Evolutionary conservation across 2,329 filamentous ascomycete species (phyloP), one percentile per base, ranked within the genome.

Genomic region (Pseudocercospora macadamiae): DNA sequence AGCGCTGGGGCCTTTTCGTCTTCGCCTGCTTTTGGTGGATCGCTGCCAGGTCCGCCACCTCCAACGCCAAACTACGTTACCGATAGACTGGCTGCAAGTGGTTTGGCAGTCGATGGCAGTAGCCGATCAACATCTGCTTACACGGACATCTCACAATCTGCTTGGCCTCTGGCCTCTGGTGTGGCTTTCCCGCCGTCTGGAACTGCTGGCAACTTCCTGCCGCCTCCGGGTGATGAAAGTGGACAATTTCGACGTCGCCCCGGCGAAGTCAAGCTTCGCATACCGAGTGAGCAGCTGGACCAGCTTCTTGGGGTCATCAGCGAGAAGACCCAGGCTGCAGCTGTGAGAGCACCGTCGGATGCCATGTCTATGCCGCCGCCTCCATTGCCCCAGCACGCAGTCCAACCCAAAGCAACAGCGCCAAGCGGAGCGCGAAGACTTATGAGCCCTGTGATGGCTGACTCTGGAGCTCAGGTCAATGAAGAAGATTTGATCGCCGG

Each of bases 281-380:
- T 73, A 14, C 67, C 70, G 3, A 71, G 65, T 53, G 69, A 71
- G 28, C 70, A 71, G 56, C 42, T 72, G 8, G 57, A 64, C 21
- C 60, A 66, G 34, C 62, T 73, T 30, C 63, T 69, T 34, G 49
- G 59, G 10, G 68, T 66, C 18, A 58, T 70, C 30, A 54, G 18
- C 8, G 23, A 53, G 51, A n/a, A 42, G 25, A 53, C 23, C 16
- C 21, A 51, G 26, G 48, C 18, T 21, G 28, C 32, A 32, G 23
- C 18, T 37, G 26, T 36, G 26, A 36, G 48, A 57, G 36, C 48
- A 39, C 23, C 32, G 32, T 2, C 51, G 18, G 42, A 32, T 30
- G 42, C 26, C 16, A 45, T 37, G 32, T 51, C 58, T 25, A 70
- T 70, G 68, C 65, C 63, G 3, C 68, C 69, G 14, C 68, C 68